Evolutionary conservation across 495 filamentous ascomycete genomes (phyloP).

Genomic region (Amorphotheca resinae): DNA sequence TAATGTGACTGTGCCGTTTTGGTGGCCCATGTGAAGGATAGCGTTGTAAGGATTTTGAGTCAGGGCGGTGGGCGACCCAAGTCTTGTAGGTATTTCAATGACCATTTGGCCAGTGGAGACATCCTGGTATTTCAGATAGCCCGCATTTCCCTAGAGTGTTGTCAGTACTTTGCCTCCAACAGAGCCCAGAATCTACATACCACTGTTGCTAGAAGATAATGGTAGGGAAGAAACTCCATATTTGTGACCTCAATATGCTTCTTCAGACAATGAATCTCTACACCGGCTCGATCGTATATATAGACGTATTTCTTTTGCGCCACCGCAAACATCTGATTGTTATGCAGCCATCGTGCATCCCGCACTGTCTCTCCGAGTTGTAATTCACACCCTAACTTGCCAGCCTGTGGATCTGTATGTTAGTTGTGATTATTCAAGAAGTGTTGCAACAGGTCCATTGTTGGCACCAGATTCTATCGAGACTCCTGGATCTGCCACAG

Average conservation of each 20-base stretch:
- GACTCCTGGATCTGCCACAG: too few relatives aligned
- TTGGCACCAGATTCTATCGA: too few relatives aligned
- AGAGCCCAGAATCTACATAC: constrained; percentile 34
- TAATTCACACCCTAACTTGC: constrained; percentile 79
- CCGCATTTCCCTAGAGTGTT: constrained; percentile 53
- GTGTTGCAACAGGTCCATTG: too few relatives aligned
- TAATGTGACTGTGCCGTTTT: constrained; percentile 84
- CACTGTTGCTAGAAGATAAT: constrained; percentile 82
- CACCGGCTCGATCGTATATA: constrained; percentile 83
- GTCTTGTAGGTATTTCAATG: constrained; percentile 66
- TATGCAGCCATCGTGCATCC: constrained; percentile 87
- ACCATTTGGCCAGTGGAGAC: constrained; percentile 83
- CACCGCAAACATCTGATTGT: constrained; percentile 92
- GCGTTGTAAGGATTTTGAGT: constrained; percentile 85
- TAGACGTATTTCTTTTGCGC: constrained; percentile 94
- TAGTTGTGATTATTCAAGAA: neutral
- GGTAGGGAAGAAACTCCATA: constrained; percentile 93
- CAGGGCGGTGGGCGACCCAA: constrained; percentile 74
- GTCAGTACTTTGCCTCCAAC: neutral
- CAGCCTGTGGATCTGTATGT: constrained; percentile 20
- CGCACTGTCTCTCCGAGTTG: constrained; percentile 82
- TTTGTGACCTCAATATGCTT: constrained; percentile 86
- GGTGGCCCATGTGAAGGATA: constrained; percentile 79
- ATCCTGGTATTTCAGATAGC: constrained; percentile 87
- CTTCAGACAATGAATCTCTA: constrained; percentile 81